phyloP scores from a whole-genome alignment of 306 rosid genomes.

The Medicago lupulina region DNA sequence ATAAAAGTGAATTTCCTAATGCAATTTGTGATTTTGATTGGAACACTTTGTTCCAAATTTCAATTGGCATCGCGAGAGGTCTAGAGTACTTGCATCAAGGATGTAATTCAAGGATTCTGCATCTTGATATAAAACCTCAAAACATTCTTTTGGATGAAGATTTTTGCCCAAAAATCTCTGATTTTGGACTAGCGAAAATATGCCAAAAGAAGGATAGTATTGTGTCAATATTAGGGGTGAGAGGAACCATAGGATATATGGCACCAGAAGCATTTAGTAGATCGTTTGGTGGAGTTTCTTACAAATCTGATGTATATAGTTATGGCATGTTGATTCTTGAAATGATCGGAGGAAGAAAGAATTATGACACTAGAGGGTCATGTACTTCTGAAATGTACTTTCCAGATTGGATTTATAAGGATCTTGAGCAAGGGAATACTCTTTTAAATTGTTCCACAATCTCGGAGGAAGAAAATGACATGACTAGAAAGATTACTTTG shows the following conservation, averaged over 20 bases:
- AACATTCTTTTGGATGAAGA: slow-evolving; percentile 12
- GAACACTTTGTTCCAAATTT: slow-evolving; percentile 25
- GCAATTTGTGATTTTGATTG: neutral
- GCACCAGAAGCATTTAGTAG: slow-evolving; percentile 5
- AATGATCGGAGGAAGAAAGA: slow-evolving; percentile 47
- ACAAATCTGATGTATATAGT: slow-evolving; percentile 9
- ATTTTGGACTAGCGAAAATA: slow-evolving; percentile 47
- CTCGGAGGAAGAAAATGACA: neutral
- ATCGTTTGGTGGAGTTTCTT: slow-evolving; percentile 7
- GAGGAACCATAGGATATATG: neutral
- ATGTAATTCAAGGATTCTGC: neutral
- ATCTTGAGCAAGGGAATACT: neutral
- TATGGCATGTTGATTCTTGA: slow-evolving; percentile 35
- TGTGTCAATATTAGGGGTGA: slow-evolving; percentile 31
- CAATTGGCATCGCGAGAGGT: slow-evolving; percentile 39
- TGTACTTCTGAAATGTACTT: neutral
- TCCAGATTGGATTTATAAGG: neutral
- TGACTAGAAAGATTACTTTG: neutral
- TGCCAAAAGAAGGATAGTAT: slow-evolving; percentile 46
- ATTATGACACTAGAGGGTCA: slow-evolving; percentile 10
- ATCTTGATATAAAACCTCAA: slow-evolving; percentile 28
- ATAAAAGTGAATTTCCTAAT: neutral
- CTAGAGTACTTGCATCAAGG: slow-evolving; percentile 50
- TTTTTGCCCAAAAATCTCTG: slow-evolving; percentile 38
- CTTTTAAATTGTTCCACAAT: neutral